Percentiles rank a stretch among this genome's conserved stretches.
These are phyloP conservation scores for Yueomyces sp. DNA, from an alignment of 1,139 yeast species.

Conservation along the genomic window DNA sequence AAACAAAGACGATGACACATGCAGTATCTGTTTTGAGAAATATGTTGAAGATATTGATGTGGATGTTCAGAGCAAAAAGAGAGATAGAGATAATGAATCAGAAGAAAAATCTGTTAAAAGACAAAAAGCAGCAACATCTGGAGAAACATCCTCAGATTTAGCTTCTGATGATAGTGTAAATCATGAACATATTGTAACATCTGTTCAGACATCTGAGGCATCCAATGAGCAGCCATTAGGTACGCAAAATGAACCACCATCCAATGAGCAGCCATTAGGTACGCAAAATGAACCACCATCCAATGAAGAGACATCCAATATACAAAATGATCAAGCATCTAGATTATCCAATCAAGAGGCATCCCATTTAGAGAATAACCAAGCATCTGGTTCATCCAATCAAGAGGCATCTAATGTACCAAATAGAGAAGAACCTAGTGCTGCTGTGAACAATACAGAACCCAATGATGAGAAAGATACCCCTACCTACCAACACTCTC, in stretches of 20 bases:
- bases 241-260: not conserved
- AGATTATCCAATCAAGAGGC: not conserved
- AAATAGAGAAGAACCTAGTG: too few relatives aligned
- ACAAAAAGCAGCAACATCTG: constrained; percentile 3
- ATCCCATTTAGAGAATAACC: not conserved
- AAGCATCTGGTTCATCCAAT: not conserved
- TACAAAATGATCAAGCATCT: not conserved
- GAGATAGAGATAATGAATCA: constrained; percentile 8
- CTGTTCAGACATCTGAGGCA: not conserved
- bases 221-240: not conserved
- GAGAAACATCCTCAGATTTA: constrained; percentile 1
- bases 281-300: not conserved
- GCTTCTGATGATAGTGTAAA: not conserved
- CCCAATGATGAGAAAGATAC: constrained; percentile 6
- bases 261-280: not conserved
- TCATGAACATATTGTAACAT: too few relatives aligned
- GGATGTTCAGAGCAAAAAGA: constrained; percentile 8
- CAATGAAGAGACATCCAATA: not conserved
- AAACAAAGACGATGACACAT: constrained; percentile 29
- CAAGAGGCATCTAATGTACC: constrained; percentile 1
- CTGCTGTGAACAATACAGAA: not conserved
- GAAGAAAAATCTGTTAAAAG: constrained; percentile 1
- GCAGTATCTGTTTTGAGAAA: constrained; percentile 61
- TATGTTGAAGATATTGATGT: constrained; percentile 22
- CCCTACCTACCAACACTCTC: constrained; percentile 40